Base-by-base conservation (phyloP, 345 rosid genomes). In the Populus tremula region DNA sequence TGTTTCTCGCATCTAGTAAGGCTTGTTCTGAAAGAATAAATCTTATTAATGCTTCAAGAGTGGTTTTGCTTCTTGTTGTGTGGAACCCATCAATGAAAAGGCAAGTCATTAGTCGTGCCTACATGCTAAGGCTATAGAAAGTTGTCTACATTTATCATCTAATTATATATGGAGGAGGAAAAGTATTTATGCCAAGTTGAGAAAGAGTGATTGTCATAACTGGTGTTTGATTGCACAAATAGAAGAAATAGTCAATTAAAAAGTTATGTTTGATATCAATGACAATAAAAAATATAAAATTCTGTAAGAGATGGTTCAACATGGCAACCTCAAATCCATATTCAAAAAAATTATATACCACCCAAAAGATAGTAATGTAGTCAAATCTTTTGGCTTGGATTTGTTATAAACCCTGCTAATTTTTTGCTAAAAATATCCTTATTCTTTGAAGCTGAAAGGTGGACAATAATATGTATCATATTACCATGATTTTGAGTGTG, bases 1-100 rank as follows among this genome's bases (percentile, higher is more conserved):
- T 95, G 71, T 39, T 95, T 81, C 89, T 93, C 61, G 98, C 98
- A 56, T 90, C 94, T 8, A 90, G 79, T 27, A 88, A 54, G 82
- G 94, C 98, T 5, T 93, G 96, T 80, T 89, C 87, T 0, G 98
- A 91, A 76, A 98, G 98, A 16, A 95, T 93, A 45, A 87, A 79
- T 80, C 93, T 95, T 3, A 88, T 90, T 3, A 98, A 97, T 1
- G 97, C 92, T 20, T 95, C 98, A 1, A 87, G 98, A 78, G 96
- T 93, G 35, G 84, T 95, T 43, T 79, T 95, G 66, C 90, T 95
- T 8, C 98, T 91, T 65, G 93, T 91, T 11, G 88, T 87, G 29
- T 90, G 98, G 98, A 95, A 95, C 78, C 99, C 98, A 4, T 81
- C 95, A 1, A 92, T 91, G 6, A 92, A 86, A 76, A 88, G 87